Evolutionary conservation across 768 basidiomycete genomes (phyloP).

Genomic region (Leccinum incarnatum): DNA sequence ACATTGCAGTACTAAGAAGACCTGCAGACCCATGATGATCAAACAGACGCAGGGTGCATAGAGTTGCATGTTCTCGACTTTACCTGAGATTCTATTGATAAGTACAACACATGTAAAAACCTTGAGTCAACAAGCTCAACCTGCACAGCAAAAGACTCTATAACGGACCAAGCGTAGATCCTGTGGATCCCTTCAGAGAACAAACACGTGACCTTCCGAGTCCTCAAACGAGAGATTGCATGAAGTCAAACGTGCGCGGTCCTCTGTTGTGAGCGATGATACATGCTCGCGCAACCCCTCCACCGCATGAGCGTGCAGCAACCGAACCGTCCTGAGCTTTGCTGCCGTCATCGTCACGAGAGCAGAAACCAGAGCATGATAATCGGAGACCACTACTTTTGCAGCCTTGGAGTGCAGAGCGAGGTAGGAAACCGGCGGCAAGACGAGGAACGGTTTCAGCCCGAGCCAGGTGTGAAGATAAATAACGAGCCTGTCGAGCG

Average conservation of each 20-base stretch:
- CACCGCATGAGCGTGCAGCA: conserved; percentile 17
- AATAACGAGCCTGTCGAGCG: conserved; percentile 26
- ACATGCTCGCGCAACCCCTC: conserved; percentile 14
- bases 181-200: conserved; percentile 9
- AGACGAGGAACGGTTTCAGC: conserved; percentile 16
- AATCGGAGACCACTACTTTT: conserved; percentile 14
- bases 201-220: conserved; percentile 14
- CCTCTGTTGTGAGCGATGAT: conserved; percentile 7
- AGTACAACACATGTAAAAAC: background rate
- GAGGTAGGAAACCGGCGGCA: conserved; percentile 27
- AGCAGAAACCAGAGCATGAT: conserved; percentile 19
- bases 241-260: conserved; percentile 6
- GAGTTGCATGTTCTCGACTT: background rate
- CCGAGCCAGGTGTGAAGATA: conserved; percentile 27
- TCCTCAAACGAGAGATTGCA: conserved; percentile 24
- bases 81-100: background rate
- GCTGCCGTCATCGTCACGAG: conserved; percentile 22
- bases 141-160: background rate
- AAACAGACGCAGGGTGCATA: background rate
- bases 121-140: background rate
- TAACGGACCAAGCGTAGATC: background rate
- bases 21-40: background rate
- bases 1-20: background rate
- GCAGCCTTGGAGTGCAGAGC: conserved; percentile 21
- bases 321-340: conserved; percentile 18